These are phyloP conservation scores for Lasiodiplodia citricola DNA, from an alignment of 2,329 filamentous ascomycete species.

Conservation along the genomic window DNA sequence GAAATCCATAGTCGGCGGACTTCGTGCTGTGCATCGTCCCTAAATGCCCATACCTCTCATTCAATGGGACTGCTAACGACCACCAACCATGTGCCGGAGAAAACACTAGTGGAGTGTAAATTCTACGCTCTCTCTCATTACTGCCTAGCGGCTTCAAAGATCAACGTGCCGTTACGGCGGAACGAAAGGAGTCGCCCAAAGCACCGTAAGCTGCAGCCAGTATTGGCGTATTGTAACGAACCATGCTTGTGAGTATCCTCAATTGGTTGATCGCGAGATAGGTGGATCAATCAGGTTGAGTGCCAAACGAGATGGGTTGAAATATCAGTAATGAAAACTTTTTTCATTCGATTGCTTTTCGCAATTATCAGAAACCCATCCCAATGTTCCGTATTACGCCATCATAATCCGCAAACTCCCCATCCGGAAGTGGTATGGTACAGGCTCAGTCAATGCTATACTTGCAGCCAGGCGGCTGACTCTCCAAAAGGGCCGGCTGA, in stretches of 20 bases:
- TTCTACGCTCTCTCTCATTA: not conserved
- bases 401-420: slow-evolving; percentile 27
- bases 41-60: not conserved
- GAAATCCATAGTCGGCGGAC: not conserved
- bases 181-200: not conserved
- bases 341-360: slow-evolving; percentile 24
- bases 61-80: not conserved
- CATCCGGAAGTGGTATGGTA: slow-evolving; percentile 27
- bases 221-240: not conserved
- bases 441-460: slow-evolving; percentile 24
- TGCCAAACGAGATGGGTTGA: not conserved
- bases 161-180: not conserved
- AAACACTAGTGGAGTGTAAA: not conserved
- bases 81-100: not conserved
- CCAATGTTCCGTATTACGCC: slow-evolving; percentile 26
- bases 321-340: slow-evolving; percentile 2
- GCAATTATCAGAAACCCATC: slow-evolving; percentile 26
- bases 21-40: not conserved
- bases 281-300: not conserved
- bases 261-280: not conserved
- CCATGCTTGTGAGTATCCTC: not conserved
- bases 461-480: slow-evolving; percentile 10
- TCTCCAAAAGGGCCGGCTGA: slow-evolving; percentile 5
- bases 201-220: not conserved
- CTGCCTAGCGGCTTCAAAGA: not conserved